Evolutionary conservation across 495 filamentous ascomycete species (phyloP), one percentile per base, ranked within the genome.

Genomic region (Staphylotrichum longicolle): DNA sequence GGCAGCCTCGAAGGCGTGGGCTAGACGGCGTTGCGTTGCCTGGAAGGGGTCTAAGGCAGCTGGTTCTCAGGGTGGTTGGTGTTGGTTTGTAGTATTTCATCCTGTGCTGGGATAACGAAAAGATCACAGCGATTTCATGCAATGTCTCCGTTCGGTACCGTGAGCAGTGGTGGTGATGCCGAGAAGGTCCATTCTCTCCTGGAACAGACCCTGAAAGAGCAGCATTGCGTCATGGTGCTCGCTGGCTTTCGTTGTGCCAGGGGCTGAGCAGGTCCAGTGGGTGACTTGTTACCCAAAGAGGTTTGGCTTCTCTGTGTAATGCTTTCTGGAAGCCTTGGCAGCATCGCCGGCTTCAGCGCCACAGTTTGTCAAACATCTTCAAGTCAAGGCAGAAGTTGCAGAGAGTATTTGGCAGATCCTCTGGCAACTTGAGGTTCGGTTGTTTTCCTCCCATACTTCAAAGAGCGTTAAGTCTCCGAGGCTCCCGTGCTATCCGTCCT

Each of bases 201-300:
- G 20, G 1, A 1, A 27, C 5, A 1, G 37, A 39, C 6, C 37
- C 10, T 10, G 10, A 48, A 60, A 57, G 54, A 39, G 49, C 10
- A 47, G 55, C 59, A 54, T 27, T 52, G 54, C 60, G 55, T 62
- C 60, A 59, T 62, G 33, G 14, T 41, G 35, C 15, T 35, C 7
- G 52, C 3, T 20, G 34, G 6, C n/a, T 30, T 49, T 6, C n/a
- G 53, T 30, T 8, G 30, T 44, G 11, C 15, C 8, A 15, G n/a
- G 15, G 45, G 37, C 45, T 55, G 37, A 48, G 40, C 51, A 63
- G n/a, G 20, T 6, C 4, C 20, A 32, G 33, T 2, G 3, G 6
- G 48, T 27, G 8, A 48, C 35, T 34, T 34, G 40, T 20, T 61
- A 51, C 64, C 60, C 40, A 20, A 53, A 62, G 5, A n/a, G 58